Percentiles rank a stretch among this genome's conserved stretches.
Conservation (phyloP, 208 protist genomes). For the Lotmaria passim region DNA sequence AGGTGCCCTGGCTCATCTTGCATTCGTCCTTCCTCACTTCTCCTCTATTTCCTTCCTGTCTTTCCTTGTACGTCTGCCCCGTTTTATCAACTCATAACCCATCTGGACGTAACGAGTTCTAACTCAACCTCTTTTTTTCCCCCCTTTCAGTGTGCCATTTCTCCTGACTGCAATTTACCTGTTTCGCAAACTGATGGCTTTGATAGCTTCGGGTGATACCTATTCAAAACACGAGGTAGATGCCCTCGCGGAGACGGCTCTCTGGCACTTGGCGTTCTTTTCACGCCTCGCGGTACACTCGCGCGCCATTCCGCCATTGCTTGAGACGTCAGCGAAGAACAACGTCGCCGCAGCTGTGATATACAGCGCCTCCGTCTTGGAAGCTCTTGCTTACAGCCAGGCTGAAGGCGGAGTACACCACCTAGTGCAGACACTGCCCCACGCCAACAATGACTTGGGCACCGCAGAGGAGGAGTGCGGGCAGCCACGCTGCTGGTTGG, state of each 20-base stretch:
- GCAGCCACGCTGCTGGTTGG: constrained; percentile 14
- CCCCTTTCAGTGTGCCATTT: too few species aligned
- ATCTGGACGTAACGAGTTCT: too few species aligned
- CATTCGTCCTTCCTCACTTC: not conserved
- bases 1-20: not conserved
- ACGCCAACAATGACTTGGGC: not conserved
- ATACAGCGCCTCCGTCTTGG: constrained; percentile 22
- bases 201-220: not conserved
- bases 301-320: not conserved
- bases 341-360: not conserved
- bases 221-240: not conserved
- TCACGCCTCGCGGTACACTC: not conserved
- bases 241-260: not conserved
- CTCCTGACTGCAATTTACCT: too few species aligned
- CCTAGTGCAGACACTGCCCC: not conserved
- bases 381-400: constrained; percentile 25
- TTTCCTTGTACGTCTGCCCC: not conserved
- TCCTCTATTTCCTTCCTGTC: constrained; percentile 19
- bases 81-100: not conserved
- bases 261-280: constrained; percentile 34
- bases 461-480: not conserved
- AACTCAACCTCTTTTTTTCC: too few species aligned
- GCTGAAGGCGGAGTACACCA: constrained; percentile 14
- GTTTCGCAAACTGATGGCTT: not conserved
- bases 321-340: not conserved